Base-by-base conservation (phyloP, 1,284 basidiomycete genomes). In the Trichosporon faecale region DNA sequence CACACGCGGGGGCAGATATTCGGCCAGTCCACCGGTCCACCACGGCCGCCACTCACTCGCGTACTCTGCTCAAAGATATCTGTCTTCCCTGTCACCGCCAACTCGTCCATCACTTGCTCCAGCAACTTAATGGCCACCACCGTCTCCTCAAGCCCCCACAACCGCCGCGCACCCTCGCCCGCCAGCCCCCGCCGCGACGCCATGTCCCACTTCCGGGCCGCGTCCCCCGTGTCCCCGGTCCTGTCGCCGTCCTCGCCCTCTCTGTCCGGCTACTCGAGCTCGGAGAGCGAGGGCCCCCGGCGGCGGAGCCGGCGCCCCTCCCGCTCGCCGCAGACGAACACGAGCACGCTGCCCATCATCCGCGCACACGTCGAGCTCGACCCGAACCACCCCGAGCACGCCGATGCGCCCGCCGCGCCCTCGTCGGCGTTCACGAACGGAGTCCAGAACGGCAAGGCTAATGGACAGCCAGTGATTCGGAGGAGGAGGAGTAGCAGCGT, bases 401-500 rank as follows among this genome's bases (percentile, higher is more conserved):
- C 69, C 29, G 60, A 18, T 23, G 76, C 70, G 9, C 74, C 73
- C 9, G 74, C 76, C 9, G 72, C 75, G 0, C 71, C 73, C 9
- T 73, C 73, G 37, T 35, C 64, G 33, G 33, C 67, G 7, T 61
- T 27, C 23, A 61, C 57, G 35, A 61, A 33, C 29, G 25, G 61
- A n/a, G n/a, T n/a, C 29, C 44, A 37, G 6, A 16, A 52, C 23
- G 46, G 44, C 44, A 35, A n/a, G 9, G 31, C 46, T 35, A 35
- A 73, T 71, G 64, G 74, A 61, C 3, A 71, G 11, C 76, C 69
- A 2, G 75, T 78, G 0, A 64, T 77, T 31, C 76, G 73, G 23
- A 70, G 81, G 49, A 77, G 76, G 67, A 70, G 80, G 44, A 66
- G 80, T 60, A 74, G 75, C 67, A 76, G 75, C 64, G 75, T 82